Conservation (phyloP, 2,329 filamentous ascomycete species). For the Colletotrichum noveboracense region DNA sequence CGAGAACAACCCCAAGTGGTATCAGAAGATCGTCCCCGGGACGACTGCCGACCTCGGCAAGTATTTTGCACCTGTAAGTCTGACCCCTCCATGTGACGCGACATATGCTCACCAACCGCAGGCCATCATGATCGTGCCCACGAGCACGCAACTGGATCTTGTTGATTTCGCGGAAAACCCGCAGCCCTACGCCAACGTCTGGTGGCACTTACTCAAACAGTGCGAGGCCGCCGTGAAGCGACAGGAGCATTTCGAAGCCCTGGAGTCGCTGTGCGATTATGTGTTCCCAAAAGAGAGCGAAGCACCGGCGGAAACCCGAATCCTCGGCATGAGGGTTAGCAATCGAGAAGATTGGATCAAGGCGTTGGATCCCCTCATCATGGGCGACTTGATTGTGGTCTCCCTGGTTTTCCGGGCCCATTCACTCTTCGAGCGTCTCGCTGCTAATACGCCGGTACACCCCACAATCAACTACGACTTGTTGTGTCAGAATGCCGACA, state of each 20-base stretch:
- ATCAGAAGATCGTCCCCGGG: conserved; percentile 7
- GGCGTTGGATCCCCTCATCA: background rate
- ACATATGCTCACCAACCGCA: background rate
- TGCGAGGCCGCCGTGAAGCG: background rate
- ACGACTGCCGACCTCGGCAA: background rate
- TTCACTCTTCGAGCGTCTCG: background rate
- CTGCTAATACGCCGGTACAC: background rate
- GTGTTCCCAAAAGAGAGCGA: background rate
- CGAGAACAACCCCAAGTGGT: conserved; percentile 6
- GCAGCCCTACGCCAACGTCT: background rate
- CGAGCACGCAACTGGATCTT: background rate
- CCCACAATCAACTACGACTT: background rate
- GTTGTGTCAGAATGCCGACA: background rate
- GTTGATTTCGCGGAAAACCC: background rate
- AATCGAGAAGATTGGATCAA: background rate
- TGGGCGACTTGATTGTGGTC: background rate
- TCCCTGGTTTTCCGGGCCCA: background rate
- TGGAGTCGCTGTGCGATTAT: background rate
- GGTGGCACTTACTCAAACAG: conserved; percentile 1
- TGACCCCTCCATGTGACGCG: background rate
- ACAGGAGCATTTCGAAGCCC: background rate
- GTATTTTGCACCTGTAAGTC: conserved; percentile 9
- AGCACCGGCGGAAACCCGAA: background rate
- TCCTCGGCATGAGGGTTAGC: background rate
- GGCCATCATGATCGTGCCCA: conserved; percentile 7